Evolutionary conservation across 2,329 filamentous ascomycete genomes (phyloP), one percentile per base, ranked within the genome.

Genomic region (Ceratocystiopsis sp.): DNA sequence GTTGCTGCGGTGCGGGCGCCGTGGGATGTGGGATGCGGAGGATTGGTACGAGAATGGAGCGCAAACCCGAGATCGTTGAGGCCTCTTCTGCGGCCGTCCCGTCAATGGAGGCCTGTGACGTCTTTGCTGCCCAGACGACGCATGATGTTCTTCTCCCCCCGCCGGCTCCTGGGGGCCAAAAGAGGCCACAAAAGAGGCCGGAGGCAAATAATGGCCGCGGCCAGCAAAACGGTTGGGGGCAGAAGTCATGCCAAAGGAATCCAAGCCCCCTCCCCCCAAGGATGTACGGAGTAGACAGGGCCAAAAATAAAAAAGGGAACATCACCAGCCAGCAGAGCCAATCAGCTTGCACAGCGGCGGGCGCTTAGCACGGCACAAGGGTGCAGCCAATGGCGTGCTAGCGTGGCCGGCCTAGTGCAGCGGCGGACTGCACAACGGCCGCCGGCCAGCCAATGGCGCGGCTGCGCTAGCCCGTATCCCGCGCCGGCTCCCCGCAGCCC

Each of bases 301-400:
- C 16, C 14, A 42, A 37, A 14, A 11, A 32, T 33, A 17, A 29
- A 29, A 29, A 7, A 9, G 10, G 10, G 10, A 8, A 29, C 25
- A 29, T 29, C 25, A 29, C 25, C 5, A 29, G 25, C 25, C 25
- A 8, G 7, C 9, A 18, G 7, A 15, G 36, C 43, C 43, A 47
- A 47, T 47, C 35, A 40, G 35, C 40, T 43, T 37, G 16, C 43
- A 45, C 38, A n/a, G 41, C 18, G 42, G 36, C 25, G 38, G 43
- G 46, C 46, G 46, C 46, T 45, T 47, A 47, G 33, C 40, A 13
- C 3, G 8, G 21, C 16, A 40, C 21, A 40, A 9, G 4, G 16
- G 2, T 29, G 25, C 25, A 29, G 25, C 25, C 25, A 29, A 29
- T 29, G 25, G 9, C 25, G 10, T 29, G 25, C 25, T 29, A 29